These are phyloP conservation scores for Cutaneotrichosporon mucoides DNA, from an alignment of 1,284 basidiomycete species.

Conservation along the genomic window DNA sequence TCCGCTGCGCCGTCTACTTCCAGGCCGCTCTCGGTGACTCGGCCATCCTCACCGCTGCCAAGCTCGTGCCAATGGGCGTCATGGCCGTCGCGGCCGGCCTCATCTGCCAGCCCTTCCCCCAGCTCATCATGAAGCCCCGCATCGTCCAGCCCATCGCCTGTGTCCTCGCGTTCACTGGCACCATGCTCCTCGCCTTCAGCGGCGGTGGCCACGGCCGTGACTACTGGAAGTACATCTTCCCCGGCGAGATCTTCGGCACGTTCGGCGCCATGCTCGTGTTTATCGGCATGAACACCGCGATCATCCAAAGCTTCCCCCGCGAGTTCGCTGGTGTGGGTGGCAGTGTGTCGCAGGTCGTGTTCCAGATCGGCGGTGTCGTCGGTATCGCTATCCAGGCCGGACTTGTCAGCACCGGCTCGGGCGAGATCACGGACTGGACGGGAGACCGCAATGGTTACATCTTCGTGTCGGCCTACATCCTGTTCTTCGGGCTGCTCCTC, in stretches of 20 bases:
- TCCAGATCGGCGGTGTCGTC: slow-evolving; percentile 44
- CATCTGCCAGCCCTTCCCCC: slow-evolving; percentile 30
- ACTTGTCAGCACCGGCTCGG: slow-evolving; percentile 28
- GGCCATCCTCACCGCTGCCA: slow-evolving; percentile 42
- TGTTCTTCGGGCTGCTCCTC: slow-evolving; percentile 36
- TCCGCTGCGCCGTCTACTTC: slow-evolving; percentile 43
- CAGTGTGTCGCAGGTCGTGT: slow-evolving; percentile 41
- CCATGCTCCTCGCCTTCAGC: slow-evolving; percentile 42
- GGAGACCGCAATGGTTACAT: slow-evolving; percentile 38
- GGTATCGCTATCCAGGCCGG: slow-evolving; percentile 43
- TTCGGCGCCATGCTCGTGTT: slow-evolving; percentile 42
- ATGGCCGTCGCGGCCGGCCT: slow-evolving; percentile 37
- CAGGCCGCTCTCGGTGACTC: slow-evolving; percentile 37
- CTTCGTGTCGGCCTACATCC: slow-evolving; percentile 36
- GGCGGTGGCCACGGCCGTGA: slow-evolving; percentile 35
- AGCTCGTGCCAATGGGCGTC: slow-evolving; percentile 44
- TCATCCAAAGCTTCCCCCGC: slow-evolving; percentile 38
- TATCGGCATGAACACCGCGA: slow-evolving; percentile 39
- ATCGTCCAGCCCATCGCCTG: slow-evolving; percentile 36
- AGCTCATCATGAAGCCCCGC: slow-evolving; percentile 36
- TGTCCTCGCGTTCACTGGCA: slow-evolving; percentile 33
- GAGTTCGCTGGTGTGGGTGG: slow-evolving; percentile 40
- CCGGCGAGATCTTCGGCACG: slow-evolving; percentile 39
- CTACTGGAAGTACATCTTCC: slow-evolving; percentile 43
- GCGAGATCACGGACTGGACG: slow-evolving; percentile 35